Percentiles rank a stretch among this genome's conserved stretches.
Evolutionary conservation across 495 filamentous ascomycete species (phyloP).

Genomic region (Lasiosphaeria miniovina): DNA sequence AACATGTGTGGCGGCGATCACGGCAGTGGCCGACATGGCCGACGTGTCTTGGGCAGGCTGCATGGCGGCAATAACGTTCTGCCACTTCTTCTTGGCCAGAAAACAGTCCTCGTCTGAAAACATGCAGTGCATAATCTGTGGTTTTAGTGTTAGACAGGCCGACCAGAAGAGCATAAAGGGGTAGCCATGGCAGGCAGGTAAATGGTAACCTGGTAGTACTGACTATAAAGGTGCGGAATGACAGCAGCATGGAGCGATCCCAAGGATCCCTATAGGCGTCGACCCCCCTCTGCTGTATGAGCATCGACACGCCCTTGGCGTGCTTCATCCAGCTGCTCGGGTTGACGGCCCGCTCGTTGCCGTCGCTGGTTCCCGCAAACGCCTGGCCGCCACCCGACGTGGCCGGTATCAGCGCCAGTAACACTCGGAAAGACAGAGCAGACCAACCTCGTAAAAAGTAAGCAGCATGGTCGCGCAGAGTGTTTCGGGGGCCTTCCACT

Average conservation of each 20-base stretch:
- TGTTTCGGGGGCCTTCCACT: conserved; percentile 22
- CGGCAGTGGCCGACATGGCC: neutral
- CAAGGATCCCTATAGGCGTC: conserved; percentile 9
- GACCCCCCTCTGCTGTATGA: conserved; percentile 19
- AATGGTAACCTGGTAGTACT: neutral
- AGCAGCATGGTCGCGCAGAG: conserved; percentile 19
- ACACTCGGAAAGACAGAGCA: neutral
- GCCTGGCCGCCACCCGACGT: conserved; percentile 7
- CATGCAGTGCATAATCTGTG: conserved; percentile 15
- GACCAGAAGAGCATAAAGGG: too few species aligned
- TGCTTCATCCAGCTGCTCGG: conserved; percentile 21
- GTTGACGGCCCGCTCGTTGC: neutral
- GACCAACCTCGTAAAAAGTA: conserved; percentile 12
- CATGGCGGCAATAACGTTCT: neutral
- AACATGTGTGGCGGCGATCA: neutral
- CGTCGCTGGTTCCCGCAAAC: conserved; percentile 18
- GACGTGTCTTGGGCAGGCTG: neutral
- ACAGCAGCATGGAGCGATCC: conserved; percentile 18
- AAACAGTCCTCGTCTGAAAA: conserved; percentile 20
- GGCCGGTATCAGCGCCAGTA: neutral
- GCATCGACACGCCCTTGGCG: conserved; percentile 13
- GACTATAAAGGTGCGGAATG: conserved; percentile 15
- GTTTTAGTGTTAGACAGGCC: neutral
- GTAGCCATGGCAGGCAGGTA: neutral
- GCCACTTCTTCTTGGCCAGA: conserved; percentile 15